Evolutionary conservation across 805 yeast species (phyloP).

Genomic region (Starmerella stigmatis): DNA sequence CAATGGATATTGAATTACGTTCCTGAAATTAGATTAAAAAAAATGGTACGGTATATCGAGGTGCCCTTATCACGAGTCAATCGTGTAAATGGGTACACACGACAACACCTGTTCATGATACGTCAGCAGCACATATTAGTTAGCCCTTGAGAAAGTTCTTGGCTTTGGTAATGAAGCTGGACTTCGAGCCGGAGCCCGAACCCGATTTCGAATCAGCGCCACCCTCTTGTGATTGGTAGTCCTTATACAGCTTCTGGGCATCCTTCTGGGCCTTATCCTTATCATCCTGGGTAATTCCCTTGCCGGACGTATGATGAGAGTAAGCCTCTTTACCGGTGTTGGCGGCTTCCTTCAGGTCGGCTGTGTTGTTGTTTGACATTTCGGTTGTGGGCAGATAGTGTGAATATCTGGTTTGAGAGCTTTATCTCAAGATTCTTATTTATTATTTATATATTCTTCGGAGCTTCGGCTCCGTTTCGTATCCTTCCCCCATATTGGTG

Average conservation of each 20-base stretch:
- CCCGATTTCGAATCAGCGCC: background rate
- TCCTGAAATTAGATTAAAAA: too few species aligned
- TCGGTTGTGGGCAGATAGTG: background rate
- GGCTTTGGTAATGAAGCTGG: background rate
- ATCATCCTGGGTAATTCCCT: conserved; percentile 1
- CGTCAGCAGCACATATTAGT: too few species aligned
- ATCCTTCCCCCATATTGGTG: too few species aligned
- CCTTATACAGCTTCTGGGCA: conserved; percentile 4
- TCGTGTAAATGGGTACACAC: too few species aligned
- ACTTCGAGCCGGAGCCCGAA: background rate
- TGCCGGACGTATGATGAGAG: background rate
- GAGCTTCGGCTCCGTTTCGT: too few species aligned
- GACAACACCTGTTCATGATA: too few species aligned
- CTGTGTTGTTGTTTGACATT: background rate
- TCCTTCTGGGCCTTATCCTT: conserved; percentile 1
- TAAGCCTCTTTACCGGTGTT: background rate
- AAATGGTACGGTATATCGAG: too few species aligned
- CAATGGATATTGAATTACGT: too few species aligned
- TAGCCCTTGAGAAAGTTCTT: background rate
- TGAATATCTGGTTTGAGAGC: too few species aligned
- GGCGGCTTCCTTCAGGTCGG: background rate
- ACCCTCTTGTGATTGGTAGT: background rate
- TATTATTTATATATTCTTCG: too few species aligned
- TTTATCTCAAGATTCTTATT: too few species aligned
- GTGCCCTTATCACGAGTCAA: too few species aligned